Conservation (phyloP, 352 stramenopile species). For the Globisporangium barbulae region DNA sequence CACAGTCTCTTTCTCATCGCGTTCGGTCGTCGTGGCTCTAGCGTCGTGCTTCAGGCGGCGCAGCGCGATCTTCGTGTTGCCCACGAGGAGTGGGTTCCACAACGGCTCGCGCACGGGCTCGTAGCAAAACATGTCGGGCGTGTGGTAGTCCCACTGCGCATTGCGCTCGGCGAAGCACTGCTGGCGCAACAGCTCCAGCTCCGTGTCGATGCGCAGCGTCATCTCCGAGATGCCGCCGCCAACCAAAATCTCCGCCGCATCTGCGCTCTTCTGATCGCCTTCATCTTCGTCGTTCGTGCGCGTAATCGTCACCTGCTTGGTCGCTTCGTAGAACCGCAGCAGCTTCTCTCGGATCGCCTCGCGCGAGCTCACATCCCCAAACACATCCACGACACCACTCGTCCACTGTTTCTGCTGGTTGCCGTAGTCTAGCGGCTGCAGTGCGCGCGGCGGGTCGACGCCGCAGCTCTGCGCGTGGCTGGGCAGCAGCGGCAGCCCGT, state of each 20-base stretch:
- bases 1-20: slow-evolving; percentile 14
- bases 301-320: slow-evolving; percentile 23
- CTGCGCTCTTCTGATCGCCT: neutral
- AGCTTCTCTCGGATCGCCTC: slow-evolving; percentile 40
- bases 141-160: slow-evolving; percentile 49
- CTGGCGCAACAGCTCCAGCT: slow-evolving; percentile 67
- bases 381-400: slow-evolving; percentile 21
- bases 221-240: slow-evolving; percentile 35
- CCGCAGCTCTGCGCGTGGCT: slow-evolving; percentile 19
- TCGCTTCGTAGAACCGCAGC: slow-evolving; percentile 33
- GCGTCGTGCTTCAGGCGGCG: slow-evolving; percentile 37
- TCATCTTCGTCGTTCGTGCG: neutral
- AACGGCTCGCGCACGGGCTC: slow-evolving; percentile 15
- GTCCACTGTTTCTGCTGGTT: neutral
- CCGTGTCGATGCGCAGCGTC: slow-evolving; percentile 74
- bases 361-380: slow-evolving; percentile 27
- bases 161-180: slow-evolving; percentile 79
- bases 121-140: slow-evolving; percentile 50
- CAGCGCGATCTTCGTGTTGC: slow-evolving; percentile 35
- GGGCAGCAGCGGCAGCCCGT: slow-evolving; percentile 31
- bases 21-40: slow-evolving; percentile 1
- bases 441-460: slow-evolving; percentile 8
- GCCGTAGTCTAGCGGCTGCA: neutral
- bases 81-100: slow-evolving; percentile 41
- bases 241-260: slow-evolving; percentile 7